A percentile compares a stretch with the other conserved stretches of the same genome.
phyloP scores from a whole-genome alignment of 2,329 filamentous ascomycete genomes.

The Penicillium sp. region DNA sequence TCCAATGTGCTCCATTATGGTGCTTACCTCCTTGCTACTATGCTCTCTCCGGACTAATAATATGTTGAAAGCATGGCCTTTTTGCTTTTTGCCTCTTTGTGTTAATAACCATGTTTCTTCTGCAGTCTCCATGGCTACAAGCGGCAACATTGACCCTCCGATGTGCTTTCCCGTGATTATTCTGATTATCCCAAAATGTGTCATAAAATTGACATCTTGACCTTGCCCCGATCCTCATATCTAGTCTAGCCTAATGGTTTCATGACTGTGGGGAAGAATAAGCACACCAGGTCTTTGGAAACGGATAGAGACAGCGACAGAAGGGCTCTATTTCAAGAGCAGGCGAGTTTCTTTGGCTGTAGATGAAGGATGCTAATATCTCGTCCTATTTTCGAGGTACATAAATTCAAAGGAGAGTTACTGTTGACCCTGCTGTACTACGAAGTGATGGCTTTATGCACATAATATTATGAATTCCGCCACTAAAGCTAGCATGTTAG shows the following conservation, averaged over 20 bases:
- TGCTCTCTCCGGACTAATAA: no score
- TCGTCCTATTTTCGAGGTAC: rapidly evolving
- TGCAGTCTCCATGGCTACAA: background rate
- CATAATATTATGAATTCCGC: background rate
- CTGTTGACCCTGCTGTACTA: background rate
- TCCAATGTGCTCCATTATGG: no score
- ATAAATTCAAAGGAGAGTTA: background rate
- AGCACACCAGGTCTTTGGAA: background rate
- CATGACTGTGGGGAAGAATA: background rate
- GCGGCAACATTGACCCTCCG: background rate
- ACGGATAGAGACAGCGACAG: background rate
- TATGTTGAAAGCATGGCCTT: no score
- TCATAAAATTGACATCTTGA: background rate
- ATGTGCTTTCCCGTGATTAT: background rate
- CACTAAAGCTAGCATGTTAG: background rate
- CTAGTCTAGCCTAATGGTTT: background rate
- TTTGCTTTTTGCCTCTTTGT: background rate
- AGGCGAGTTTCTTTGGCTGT: background rate
- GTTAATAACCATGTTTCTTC: background rate
- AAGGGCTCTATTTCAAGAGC: background rate
- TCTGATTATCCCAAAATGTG: background rate
- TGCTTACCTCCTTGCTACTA: no score
- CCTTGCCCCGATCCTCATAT: background rate
- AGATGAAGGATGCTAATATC: background rate
- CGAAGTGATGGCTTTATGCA: background rate